Percentiles rank a stretch among this genome's conserved stretches.
Conservation (phyloP, 2,329 filamentous ascomycete species). For the Pyrenophora seminiperda region DNA sequence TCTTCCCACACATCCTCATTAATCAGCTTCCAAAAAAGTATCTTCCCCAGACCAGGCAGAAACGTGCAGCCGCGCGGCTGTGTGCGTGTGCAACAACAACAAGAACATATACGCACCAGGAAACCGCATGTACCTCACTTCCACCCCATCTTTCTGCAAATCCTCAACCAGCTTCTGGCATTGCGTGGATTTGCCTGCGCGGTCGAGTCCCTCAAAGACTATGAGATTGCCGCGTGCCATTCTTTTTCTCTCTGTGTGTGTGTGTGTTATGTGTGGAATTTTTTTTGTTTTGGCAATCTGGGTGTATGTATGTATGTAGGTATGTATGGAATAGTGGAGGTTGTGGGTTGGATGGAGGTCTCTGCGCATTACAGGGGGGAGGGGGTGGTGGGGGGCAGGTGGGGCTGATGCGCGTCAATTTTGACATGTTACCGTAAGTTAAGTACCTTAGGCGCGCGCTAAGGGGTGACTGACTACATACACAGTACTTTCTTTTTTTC, state of each 20-base stretch:
- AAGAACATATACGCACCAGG: constrained; percentile 68
- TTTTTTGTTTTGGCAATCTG: too few species aligned
- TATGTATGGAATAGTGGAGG: too few species aligned
- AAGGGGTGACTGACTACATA: too few species aligned
- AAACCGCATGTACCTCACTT: constrained; percentile 67
- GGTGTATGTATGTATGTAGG: too few species aligned
- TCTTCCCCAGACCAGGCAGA: not conserved
- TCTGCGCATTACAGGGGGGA: too few species aligned
- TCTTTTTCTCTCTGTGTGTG: constrained; percentile 9
- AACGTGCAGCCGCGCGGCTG: too few species aligned
- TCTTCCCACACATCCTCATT: too few species aligned
- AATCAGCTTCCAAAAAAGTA: not conserved
- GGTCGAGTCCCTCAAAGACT: constrained; percentile 85
- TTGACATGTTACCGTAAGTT: too few species aligned
- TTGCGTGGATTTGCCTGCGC: constrained; percentile 92
- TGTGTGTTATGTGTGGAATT: not conserved
- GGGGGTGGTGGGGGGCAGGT: not conserved
- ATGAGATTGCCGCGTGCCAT: constrained; percentile 71
- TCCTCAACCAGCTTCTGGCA: constrained; percentile 68
- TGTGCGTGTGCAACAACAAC: too few species aligned
- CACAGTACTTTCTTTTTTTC: too few species aligned
- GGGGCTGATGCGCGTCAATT: not conserved
- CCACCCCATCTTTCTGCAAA: constrained; percentile 57
- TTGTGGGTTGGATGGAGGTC: not conserved
- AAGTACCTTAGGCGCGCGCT: too few species aligned